Evolutionary conservation across 805 yeast genomes (phyloP).

Genomic region (Nematodospora valgi): DNA sequence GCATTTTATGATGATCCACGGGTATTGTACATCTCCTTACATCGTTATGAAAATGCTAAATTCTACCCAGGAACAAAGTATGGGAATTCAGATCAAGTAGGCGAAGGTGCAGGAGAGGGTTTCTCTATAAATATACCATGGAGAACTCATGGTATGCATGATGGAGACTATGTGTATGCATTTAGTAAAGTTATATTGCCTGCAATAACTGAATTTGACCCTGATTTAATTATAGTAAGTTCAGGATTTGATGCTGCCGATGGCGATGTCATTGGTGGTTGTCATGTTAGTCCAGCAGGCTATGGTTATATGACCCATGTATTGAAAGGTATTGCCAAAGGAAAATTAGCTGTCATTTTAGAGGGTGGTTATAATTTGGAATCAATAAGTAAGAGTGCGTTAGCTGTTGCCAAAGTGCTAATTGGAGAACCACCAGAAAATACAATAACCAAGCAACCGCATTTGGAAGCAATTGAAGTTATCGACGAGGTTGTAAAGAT

Average conservation of each 20-base stretch:
- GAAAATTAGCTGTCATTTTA: slow-evolving; percentile 81
- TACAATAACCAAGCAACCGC: slow-evolving; percentile 63
- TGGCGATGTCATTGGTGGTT: slow-evolving; percentile 95
- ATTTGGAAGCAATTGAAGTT: slow-evolving; percentile 71
- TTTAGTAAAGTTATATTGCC: slow-evolving; percentile 86
- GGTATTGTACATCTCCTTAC: slow-evolving; percentile 86
- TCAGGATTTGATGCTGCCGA: slow-evolving; percentile 99
- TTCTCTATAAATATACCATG: slow-evolving; percentile 89
- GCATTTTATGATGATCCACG: slow-evolving; percentile 87
- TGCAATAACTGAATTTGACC: slow-evolving; percentile 80
- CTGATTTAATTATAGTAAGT: slow-evolving; percentile 88
- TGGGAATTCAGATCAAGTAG: slow-evolving; percentile 78
- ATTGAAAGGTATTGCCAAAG: slow-evolving; percentile 83
- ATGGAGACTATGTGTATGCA: slow-evolving; percentile 93
- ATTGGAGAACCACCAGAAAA: slow-evolving; percentile 95
- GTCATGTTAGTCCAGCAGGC: slow-evolving; percentile 93
- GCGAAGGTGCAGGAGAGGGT: slow-evolving; percentile 86
- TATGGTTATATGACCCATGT: slow-evolving; percentile 95
- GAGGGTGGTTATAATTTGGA: slow-evolving; percentile 98
- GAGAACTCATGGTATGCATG: slow-evolving; percentile 89
- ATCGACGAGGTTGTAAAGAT: slow-evolving; percentile 75
- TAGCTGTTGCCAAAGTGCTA: slow-evolving; percentile 86
- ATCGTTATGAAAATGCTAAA: slow-evolving; percentile 86
- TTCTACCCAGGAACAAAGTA: slow-evolving; percentile 93
- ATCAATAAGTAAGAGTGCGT: slow-evolving; percentile 83